Evolutionary conservation across 176 grass and related monocot species (phyloP).

Genomic region (Oryza meyeriana): DNA sequence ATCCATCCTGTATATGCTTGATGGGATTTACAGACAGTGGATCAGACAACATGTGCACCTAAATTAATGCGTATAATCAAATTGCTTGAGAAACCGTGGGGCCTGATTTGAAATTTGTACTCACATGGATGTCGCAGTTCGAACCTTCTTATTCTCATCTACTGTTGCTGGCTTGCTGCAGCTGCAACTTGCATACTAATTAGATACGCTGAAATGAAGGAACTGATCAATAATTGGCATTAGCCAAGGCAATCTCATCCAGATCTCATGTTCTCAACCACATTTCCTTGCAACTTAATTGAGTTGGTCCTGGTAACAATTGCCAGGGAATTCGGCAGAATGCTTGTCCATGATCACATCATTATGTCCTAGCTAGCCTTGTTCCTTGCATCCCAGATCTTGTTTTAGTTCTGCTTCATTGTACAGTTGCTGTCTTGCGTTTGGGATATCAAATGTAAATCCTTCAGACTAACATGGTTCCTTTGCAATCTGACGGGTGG

Average conservation of each 20-base stretch:
- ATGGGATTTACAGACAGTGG: not conserved
- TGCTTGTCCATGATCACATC: not conserved
- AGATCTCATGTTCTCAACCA: slow-evolving; percentile 26
- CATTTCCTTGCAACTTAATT: slow-evolving; percentile 12
- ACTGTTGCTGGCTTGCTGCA: not conserved
- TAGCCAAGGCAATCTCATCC: not conserved
- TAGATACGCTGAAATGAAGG: not conserved
- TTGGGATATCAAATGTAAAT: not conserved
- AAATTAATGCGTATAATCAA: not conserved
- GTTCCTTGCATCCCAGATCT: not conserved
- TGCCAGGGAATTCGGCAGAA: not conserved
- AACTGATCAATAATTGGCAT: slow-evolving; percentile 3
- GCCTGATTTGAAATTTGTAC: not conserved
- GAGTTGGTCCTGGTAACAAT: not conserved
- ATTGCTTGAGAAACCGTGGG: not conserved
- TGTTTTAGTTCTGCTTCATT: not conserved
- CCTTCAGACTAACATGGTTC: not conserved
- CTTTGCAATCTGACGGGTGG: not conserved
- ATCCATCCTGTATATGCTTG: not conserved
- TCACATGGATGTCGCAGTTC: not conserved
- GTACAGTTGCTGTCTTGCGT: not conserved
- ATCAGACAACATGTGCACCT: not conserved
- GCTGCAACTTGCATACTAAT: not conserved
- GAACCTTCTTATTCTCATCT: not conserved
- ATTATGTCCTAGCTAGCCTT: not conserved